phyloP scores from a whole-genome alignment of 2,329 filamentous ascomycete species.

The Diaporthe vaccinii region DNA sequence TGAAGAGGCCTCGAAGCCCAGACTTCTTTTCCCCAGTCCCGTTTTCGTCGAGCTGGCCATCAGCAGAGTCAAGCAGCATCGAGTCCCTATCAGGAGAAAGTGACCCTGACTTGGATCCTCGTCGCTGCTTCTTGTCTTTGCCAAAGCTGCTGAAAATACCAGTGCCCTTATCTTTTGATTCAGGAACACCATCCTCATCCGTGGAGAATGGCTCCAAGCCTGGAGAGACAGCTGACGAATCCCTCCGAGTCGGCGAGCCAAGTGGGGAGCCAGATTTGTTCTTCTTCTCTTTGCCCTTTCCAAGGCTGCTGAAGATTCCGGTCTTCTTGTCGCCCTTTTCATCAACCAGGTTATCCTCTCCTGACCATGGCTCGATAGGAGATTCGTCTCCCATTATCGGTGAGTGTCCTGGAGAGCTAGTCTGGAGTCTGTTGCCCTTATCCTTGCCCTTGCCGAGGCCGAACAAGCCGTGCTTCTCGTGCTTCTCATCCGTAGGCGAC shows the following conservation, averaged over 20 bases:
- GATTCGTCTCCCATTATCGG: background rate
- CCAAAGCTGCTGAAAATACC: background rate
- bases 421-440: too few relatives aligned
- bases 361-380: background rate
- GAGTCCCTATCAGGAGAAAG: background rate
- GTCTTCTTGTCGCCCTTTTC: conserved; percentile 5
- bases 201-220: background rate
- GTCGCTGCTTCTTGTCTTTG: conserved; percentile 9
- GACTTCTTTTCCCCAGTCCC: background rate
- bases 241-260: background rate
- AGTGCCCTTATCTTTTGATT: background rate
- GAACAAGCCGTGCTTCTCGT: too few relatives aligned
- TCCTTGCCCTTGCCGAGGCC: too few relatives aligned
- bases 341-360: background rate
- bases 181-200: background rate
- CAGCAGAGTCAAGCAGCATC: background rate
- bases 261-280: background rate
- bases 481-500: background rate
- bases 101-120: background rate
- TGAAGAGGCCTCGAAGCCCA: background rate
- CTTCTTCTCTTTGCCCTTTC: conserved; percentile 18
- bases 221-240: background rate
- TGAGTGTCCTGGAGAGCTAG: background rate
- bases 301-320: background rate
- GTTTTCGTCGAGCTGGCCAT: background rate